These are phyloP conservation scores for Bigelowiella natans DNA, from an alignment of 78 protist genomes.

Conservation along the genomic window DNA sequence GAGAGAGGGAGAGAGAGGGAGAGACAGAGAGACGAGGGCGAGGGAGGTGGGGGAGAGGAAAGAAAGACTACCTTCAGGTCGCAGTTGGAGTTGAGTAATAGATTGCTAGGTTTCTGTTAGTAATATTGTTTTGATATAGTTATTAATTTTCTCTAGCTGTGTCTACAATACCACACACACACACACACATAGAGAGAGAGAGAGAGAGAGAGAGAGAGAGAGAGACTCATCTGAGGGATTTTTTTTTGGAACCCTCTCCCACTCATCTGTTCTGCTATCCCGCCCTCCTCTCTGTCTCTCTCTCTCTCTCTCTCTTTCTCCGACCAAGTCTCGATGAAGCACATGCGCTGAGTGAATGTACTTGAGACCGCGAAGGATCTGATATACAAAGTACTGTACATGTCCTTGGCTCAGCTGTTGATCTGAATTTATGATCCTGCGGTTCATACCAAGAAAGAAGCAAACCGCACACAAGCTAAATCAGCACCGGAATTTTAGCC, in stretches of 20 bases:
- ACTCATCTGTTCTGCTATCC: too few species aligned
- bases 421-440: constrained; percentile 8
- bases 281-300: too few species aligned
- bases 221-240: too few species aligned
- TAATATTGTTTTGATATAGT: neutral
- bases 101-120: constrained; percentile 26
- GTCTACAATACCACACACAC: too few species aligned
- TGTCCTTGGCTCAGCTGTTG: constrained; percentile 26
- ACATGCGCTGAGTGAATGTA: constrained; percentile 23
- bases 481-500: too few species aligned
- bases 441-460: too few species aligned
- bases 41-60: neutral
- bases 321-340: neutral
- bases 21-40: neutral
- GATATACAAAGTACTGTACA: constrained; percentile 28
- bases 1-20: neutral
- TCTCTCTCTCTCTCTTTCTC: too few species aligned
- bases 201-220: too few species aligned
- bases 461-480: too few species aligned
- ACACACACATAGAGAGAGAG: too few species aligned
- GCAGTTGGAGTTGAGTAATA: constrained; percentile 27
- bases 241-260: too few species aligned
- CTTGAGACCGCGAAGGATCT: constrained; percentile 21
- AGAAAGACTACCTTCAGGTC: neutral
- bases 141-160: neutral